These are phyloP conservation scores for Trichoderma hamatum DNA, from an alignment of 2,329 filamentous ascomycete species.

Conservation along the genomic window DNA sequence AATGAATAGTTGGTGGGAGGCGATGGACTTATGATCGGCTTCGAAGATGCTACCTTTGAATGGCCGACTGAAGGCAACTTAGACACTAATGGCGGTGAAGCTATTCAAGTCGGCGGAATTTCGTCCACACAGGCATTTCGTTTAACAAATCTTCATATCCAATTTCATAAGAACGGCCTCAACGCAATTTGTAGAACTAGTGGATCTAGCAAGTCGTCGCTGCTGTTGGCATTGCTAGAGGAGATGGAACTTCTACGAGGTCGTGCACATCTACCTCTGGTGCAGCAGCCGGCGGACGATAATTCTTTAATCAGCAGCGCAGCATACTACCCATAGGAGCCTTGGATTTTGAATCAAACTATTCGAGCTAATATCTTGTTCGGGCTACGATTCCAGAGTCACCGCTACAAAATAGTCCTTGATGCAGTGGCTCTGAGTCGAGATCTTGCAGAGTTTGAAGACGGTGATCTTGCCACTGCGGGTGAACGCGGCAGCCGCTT, in stretches of 20 bases:
- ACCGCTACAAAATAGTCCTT: conserved; percentile 66
- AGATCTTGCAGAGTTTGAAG: conserved; percentile 81
- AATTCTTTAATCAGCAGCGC: background rate
- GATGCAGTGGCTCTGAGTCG: conserved; percentile 65
- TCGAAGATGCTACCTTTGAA: background rate
- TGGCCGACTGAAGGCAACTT: background rate
- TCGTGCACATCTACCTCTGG: conserved; percentile 28
- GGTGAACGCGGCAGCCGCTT: conserved; percentile 90
- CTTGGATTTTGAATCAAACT: conserved; percentile 33
- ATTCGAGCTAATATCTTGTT: conserved; percentile 64
- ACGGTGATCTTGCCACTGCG: conserved; percentile 82
- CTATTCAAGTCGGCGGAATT: background rate
- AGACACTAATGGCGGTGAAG: background rate
- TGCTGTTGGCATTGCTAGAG: conserved; percentile 32
- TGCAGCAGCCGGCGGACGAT: conserved; percentile 4
- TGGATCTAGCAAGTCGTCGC: conserved; percentile 33
- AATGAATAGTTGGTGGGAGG: background rate
- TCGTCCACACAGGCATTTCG: background rate
- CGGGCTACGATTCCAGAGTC: conserved; percentile 55
- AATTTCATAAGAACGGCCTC: background rate
- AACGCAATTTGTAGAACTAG: conserved; percentile 29
- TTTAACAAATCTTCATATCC: background rate
- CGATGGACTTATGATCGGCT: background rate
- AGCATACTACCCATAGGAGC: conserved; percentile 36
- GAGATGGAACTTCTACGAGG: conserved; percentile 33